Evolutionary conservation across 2,329 filamentous ascomycete genomes (phyloP), one percentile per base, ranked within the genome.

Genomic region (Colletotrichum orbiculare): DNA sequence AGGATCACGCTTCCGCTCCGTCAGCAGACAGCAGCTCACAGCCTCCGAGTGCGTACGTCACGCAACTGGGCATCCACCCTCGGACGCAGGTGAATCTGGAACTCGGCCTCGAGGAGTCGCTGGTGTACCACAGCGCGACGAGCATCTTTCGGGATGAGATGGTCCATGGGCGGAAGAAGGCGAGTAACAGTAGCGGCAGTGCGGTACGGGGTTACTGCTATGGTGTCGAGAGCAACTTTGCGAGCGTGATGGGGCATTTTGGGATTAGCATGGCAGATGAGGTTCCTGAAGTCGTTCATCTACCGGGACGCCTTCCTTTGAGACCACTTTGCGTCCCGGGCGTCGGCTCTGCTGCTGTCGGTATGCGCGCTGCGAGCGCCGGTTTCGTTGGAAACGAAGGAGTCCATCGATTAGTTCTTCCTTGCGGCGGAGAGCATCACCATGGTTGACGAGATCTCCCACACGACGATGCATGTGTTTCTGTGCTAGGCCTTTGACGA

Each of bases 401-500:
- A 54, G 1, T 53, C 56, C 1, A 69, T 69, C 33, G 68, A 70
- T 2, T 61, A 67, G 11, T 73, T 73, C 34, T 69, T 67, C 11
- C 58, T 50, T 1, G 69, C 71, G 5, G 72, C 73, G 0, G 70
- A 74, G 49, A 72, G 62, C 17, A 74, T 74, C 1, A 34, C 71
- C 8, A 71, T 74, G 54, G 69, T 54, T 75, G 2, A 66, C 62
- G 0, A 61, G 54, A 6, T 71, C 73, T 0, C 69, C 68, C 3
- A 68, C 1, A 63, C 71, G 2, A 70, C 69, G 1, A 70, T 73
- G 0, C 73, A 75, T 39, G 66, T 69, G 0, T 72, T 74, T 6
- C 64, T 75, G 0, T 74, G 71, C n/a, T 42, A 74, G 8, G 71
- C 72, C 0, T 73, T 74, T 41, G 73, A 72, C 13, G 73, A 74